phyloP scores from a whole-genome alignment of 495 filamentous ascomycete species.

The Lepraria neglecta region DNA sequence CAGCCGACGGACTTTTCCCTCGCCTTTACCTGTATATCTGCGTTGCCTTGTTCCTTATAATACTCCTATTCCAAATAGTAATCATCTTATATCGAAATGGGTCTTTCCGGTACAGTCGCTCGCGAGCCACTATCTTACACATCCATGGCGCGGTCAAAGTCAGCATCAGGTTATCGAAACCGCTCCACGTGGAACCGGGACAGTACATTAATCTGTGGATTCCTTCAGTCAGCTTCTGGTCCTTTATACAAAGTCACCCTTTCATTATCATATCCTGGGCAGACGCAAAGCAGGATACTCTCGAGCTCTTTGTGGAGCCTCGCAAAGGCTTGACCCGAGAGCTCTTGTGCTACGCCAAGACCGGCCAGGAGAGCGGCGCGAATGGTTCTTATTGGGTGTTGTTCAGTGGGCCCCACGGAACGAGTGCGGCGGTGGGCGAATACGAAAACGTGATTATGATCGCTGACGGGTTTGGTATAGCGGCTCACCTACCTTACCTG shows the following conservation, averaged over 20 bases:
- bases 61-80: constrained; percentile 23
- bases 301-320: background rate
- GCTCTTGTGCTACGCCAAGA: background rate
- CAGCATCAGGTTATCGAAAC: constrained; percentile 2
- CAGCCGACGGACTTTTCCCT: constrained; percentile 4
- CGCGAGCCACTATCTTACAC: constrained; percentile 19
- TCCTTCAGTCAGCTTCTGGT: background rate
- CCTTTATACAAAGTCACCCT: background rate
- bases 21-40: constrained; percentile 30
- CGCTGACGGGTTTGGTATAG: constrained; percentile 29
- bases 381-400: background rate
- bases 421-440: constrained; percentile 25
- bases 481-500: constrained; percentile 30
- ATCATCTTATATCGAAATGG: constrained; percentile 30
- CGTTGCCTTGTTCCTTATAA: constrained; percentile 27
- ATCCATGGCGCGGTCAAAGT: constrained; percentile 17
- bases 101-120: constrained; percentile 23
- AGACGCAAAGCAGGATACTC: background rate
- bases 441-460: constrained; percentile 34
- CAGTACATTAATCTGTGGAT: background rate
- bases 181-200: constrained; percentile 6
- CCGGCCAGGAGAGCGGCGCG: background rate
- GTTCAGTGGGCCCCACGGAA: constrained; percentile 32
- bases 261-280: background rate
- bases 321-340: background rate